A percentile compares a stretch with the other conserved stretches of the same genome.
These are phyloP conservation scores for Termitomyces sp. DNA, from an alignment of 768 basidiomycete species.

Conservation along the genomic window DNA sequence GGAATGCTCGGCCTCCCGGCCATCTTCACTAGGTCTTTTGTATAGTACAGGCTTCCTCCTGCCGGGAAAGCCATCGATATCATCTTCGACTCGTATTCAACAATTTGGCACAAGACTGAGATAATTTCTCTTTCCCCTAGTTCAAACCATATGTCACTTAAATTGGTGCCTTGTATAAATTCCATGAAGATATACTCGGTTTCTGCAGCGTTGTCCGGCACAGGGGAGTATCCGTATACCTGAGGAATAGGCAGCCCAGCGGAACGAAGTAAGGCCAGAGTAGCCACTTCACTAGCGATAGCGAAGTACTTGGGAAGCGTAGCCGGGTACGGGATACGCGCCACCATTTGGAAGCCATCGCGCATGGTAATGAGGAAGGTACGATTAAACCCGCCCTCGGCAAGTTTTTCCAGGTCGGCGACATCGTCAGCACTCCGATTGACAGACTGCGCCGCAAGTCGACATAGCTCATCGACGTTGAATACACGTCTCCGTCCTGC, in stretches of 20 bases:
- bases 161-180: background rate
- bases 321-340: constrained; percentile 31
- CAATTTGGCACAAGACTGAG: background rate
- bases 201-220: background rate
- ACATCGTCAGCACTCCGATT: constrained; percentile 27
- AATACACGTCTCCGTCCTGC: background rate
- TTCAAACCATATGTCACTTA: background rate
- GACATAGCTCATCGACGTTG: constrained; percentile 24
- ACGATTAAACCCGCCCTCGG: no score
- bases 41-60: background rate
- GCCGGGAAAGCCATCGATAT: background rate
- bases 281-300: constrained; percentile 43
- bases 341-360: no score
- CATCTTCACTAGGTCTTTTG: background rate
- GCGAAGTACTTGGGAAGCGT: constrained; percentile 31
- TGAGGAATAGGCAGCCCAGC: background rate
- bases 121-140: background rate
- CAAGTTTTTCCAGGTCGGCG: no score
- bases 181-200: background rate
- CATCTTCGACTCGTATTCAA: background rate
- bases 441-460: constrained; percentile 15
- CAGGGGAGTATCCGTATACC: background rate
- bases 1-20: background rate
- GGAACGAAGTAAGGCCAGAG: constrained; percentile 18
- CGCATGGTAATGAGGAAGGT: no score